phyloP scores from a whole-genome alignment of 164 flowering plant species.

The Umbellularia californica region DNA sequence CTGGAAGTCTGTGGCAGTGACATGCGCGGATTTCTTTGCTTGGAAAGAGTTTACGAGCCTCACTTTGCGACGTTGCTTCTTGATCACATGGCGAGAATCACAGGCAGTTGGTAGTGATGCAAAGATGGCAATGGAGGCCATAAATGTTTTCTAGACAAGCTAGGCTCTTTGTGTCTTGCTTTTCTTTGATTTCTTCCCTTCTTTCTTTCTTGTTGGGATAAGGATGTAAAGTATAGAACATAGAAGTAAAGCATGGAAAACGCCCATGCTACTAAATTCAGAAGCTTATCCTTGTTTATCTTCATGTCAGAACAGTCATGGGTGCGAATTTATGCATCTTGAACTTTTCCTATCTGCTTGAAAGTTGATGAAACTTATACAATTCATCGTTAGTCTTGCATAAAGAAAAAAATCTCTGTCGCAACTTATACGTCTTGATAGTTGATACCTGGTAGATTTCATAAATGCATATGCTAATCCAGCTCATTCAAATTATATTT shows the following conservation, averaged over 20 bases:
- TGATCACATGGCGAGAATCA: constrained; percentile 30
- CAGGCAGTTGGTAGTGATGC: constrained; percentile 40
- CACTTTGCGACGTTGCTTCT: constrained; percentile 24
- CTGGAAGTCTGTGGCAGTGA: constrained; percentile 21
- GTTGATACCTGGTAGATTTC: too few species aligned
- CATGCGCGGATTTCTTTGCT: constrained; percentile 26
- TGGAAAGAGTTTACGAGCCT: constrained; percentile 17
- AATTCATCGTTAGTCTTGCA: too few species aligned
- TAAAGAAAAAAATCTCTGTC: too few species aligned
- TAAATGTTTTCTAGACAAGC: constrained; percentile 8
- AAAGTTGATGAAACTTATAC: too few species aligned
- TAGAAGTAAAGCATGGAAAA: neutral
- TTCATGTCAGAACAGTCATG: constrained; percentile 4
- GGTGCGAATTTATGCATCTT: neutral
- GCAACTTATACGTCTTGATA: too few species aligned
- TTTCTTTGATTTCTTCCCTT: too few species aligned
- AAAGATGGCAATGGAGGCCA: constrained; percentile 47
- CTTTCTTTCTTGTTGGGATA: neutral
- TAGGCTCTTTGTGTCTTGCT: neutral
- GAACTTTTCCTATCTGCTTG: too few species aligned
- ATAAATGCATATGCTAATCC: too few species aligned
- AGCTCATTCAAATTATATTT: too few species aligned
- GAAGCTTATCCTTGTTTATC: neutral
- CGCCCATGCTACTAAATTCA: neutral
- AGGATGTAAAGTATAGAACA: neutral